These are phyloP conservation scores for Penicillium malachiteum DNA, from an alignment of 495 filamentous ascomycete species.

Conservation along the genomic window DNA sequence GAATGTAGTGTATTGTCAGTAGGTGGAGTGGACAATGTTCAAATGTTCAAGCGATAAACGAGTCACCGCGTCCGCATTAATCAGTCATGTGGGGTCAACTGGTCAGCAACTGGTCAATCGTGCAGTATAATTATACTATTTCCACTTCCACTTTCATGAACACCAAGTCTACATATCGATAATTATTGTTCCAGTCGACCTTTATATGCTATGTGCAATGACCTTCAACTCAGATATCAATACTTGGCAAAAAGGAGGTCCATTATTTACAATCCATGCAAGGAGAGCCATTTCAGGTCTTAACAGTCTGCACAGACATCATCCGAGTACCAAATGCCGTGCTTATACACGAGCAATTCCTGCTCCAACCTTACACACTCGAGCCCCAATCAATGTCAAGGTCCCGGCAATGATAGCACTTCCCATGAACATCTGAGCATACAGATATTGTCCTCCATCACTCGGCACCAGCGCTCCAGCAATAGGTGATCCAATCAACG, in stretches of 20 bases:
- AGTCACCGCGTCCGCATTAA: conserved; percentile 13
- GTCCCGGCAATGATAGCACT: conserved; percentile 49
- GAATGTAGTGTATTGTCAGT: too few relatives aligned
- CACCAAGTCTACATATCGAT: not conserved
- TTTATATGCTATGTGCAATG: too few relatives aligned
- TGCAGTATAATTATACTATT: conserved; percentile 1
- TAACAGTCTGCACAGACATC: not conserved
- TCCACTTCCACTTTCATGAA: too few relatives aligned
- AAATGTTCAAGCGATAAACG: not conserved
- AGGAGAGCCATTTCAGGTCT: not conserved
- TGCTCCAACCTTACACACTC: conserved; percentile 42
- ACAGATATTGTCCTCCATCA: conserved; percentile 51
- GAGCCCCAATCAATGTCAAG: conserved; percentile 45
- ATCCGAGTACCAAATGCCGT: not conserved
- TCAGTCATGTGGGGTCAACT: conserved; percentile 6
- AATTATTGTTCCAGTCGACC: too few relatives aligned
- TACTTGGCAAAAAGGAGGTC: too few relatives aligned
- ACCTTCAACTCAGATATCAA: too few relatives aligned
- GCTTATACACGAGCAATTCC: conserved; percentile 27
- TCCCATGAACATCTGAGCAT: conserved; percentile 57
- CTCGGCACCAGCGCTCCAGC: conserved; percentile 60
- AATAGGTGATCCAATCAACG: conserved; percentile 72
- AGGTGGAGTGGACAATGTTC: too few relatives aligned
- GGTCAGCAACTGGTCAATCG: not conserved
- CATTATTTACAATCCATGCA: conserved; percentile 4